phyloP scores from a whole-genome alignment of 2,329 filamentous ascomycete genomes.

The Dryadomyces quercivorus region DNA sequence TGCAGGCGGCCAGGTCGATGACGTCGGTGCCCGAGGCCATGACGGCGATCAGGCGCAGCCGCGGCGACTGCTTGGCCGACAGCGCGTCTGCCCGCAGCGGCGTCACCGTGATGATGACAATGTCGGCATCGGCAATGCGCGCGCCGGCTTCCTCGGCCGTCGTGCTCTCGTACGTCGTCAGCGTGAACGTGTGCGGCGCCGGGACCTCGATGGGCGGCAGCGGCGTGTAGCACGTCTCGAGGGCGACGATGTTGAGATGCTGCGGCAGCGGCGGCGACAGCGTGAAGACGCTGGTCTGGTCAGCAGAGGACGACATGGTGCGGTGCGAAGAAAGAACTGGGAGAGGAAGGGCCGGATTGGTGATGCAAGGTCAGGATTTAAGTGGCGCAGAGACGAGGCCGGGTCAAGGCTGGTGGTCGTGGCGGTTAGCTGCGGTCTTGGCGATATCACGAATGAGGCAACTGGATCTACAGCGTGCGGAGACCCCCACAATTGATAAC shows the following conservation, averaged over 20 bases:
- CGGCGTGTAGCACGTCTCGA: conserved; percentile 21
- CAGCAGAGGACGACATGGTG: no score
- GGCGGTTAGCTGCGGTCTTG: no score
- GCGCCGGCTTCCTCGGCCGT: conserved; percentile 15
- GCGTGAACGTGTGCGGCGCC: conserved; percentile 17
- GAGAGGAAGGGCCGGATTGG: no score
- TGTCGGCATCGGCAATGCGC: conserved; percentile 22
- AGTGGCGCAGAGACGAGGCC: no score
- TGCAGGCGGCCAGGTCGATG: conserved; percentile 14
- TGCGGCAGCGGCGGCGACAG: conserved; percentile 5
- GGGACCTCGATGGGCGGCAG: conserved; percentile 16
- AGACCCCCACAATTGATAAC: no score
- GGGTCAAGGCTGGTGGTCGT: no score
- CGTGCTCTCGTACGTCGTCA: conserved; percentile 17
- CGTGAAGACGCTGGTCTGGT: neutral
- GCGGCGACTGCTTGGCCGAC: conserved; percentile 14
- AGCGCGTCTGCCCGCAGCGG: conserved; percentile 17
- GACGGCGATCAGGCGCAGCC: conserved; percentile 17
- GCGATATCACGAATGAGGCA: no score
- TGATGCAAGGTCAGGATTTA: no score
- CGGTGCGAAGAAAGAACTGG: no score
- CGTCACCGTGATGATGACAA: conserved; percentile 22
- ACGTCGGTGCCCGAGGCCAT: conserved; percentile 19
- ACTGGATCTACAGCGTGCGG: no score
- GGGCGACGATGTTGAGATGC: conserved; percentile 21